These are phyloP conservation scores for Backusella tarrabulga DNA, from an alignment of 192 early-diverging fungal species.

Conservation along the genomic window DNA sequence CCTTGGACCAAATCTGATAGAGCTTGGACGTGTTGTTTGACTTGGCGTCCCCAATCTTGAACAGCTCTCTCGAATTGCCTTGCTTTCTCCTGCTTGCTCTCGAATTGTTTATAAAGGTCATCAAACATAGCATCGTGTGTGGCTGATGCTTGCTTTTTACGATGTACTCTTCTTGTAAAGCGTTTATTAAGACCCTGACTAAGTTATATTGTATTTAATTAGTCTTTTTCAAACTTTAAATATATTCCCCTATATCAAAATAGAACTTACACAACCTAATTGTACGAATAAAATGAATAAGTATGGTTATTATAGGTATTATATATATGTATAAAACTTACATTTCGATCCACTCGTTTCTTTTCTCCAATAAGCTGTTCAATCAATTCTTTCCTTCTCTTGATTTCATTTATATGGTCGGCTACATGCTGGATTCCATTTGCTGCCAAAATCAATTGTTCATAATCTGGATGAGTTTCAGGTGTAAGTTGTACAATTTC, in stretches of 20 bases:
- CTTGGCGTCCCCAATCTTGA: conserved; percentile 43
- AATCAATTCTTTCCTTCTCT: conserved; percentile 83
- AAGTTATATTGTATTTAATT: background rate
- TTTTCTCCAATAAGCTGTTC: conserved; percentile 80
- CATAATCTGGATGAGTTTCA: conserved; percentile 55
- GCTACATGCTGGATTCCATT: conserved; percentile 63
- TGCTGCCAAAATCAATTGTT: conserved; percentile 45
- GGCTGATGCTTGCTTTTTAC: conserved; percentile 59
- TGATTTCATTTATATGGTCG: conserved; percentile 83
- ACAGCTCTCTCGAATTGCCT: conserved; percentile 49
- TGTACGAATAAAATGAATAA: background rate
- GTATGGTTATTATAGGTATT: background rate
- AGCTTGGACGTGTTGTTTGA: conserved; percentile 56
- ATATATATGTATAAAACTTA: conserved; percentile 38
- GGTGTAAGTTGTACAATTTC: conserved; percentile 43
- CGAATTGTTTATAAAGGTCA: conserved; percentile 53
- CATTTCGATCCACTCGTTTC: conserved; percentile 64
- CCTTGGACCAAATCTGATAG: conserved; percentile 48
- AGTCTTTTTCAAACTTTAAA: background rate
- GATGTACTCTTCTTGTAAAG: conserved; percentile 58
- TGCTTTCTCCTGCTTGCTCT: conserved; percentile 47
- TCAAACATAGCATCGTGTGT: conserved; percentile 61
- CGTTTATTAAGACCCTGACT: conserved; percentile 80
- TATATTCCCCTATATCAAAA: background rate
- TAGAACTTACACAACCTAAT: conserved; percentile 40